phyloP scores from a whole-genome alignment of 2,329 filamentous ascomycete species.

The Xylaria sp. region DNA sequence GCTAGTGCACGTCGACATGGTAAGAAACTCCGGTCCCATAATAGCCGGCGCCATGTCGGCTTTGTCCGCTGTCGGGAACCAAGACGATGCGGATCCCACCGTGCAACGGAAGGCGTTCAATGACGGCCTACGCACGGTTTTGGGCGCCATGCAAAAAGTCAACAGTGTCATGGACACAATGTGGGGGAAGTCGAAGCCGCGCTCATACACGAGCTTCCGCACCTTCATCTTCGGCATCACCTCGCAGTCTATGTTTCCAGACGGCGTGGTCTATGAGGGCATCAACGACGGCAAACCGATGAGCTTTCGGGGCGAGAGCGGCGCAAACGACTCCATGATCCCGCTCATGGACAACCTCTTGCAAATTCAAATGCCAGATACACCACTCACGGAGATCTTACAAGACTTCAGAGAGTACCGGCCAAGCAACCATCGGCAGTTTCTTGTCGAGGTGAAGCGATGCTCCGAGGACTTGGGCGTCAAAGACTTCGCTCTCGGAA shows the following conservation, averaged over 20 bases:
- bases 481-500: constrained; percentile 63
- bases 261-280: constrained; percentile 90
- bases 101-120: constrained; percentile 69
- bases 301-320: constrained; percentile 89
- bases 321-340: constrained; percentile 94
- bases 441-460: constrained; percentile 76
- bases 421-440: constrained; percentile 87
- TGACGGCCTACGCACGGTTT: constrained; percentile 68
- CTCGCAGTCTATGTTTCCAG: constrained; percentile 77
- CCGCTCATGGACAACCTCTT: constrained; percentile 89
- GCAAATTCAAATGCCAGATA: constrained; percentile 86
- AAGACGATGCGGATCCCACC: constrained; percentile 43
- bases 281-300: constrained; percentile 75
- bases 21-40: constrained; percentile 81
- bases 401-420: constrained; percentile 90
- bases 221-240: constrained; percentile 98
- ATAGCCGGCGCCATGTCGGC: constrained; percentile 77
- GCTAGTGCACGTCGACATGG: constrained; percentile 96
- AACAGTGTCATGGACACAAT: constrained; percentile 87
- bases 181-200: constrained; percentile 89
- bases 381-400: constrained; percentile 87
- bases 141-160: constrained; percentile 73
- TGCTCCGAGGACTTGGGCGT: constrained; percentile 62
- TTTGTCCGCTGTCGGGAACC: constrained; percentile 58
- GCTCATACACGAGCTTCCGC: constrained; percentile 87